Evolutionary conservation across 2,329 filamentous ascomycete genomes (phyloP).

Genomic region (Cercospora citrullina): DNA sequence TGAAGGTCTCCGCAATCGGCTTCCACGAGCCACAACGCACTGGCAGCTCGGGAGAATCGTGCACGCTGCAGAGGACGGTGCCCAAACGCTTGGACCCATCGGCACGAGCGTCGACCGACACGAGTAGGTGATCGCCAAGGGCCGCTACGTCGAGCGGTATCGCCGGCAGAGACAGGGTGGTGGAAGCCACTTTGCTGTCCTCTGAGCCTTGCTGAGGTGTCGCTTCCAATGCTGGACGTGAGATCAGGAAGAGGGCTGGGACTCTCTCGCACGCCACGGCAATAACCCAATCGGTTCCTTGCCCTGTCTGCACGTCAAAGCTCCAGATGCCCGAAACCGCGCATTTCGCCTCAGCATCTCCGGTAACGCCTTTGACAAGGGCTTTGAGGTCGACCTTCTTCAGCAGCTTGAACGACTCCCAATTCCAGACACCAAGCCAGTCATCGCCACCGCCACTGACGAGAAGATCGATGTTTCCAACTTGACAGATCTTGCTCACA

Average conservation of each 20-base stretch:
- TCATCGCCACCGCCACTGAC: conserved; percentile 86
- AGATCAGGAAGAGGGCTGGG: conserved; percentile 61
- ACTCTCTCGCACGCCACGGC: conserved; percentile 47
- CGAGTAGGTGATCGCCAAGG: conserved; percentile 9
- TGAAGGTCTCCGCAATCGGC: conserved; percentile 3
- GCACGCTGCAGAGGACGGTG: neutral
- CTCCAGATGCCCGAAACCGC: conserved; percentile 57
- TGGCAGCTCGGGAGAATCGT: conserved; percentile 3
- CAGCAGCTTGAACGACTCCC: conserved; percentile 60
- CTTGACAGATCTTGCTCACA: conserved; percentile 70
- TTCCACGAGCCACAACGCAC: conserved; percentile 9
- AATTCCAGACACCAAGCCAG: conserved; percentile 79
- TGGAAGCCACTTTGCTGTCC: neutral
- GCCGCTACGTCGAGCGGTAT: conserved; percentile 19
- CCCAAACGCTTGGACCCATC: conserved; percentile 10
- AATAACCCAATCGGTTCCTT: conserved; percentile 27
- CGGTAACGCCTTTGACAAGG: neutral
- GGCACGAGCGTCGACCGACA: conserved; percentile 15
- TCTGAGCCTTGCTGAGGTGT: neutral
- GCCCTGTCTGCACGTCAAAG: conserved; percentile 23
- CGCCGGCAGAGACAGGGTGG: neutral
- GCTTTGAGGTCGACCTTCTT: conserved; percentile 54
- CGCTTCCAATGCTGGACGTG: conserved; percentile 6
- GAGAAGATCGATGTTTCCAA: conserved; percentile 62
- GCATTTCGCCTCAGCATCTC: conserved; percentile 34